phyloP scores from a whole-genome alignment of 2,329 filamentous ascomycete genomes.

The Claviceps humidiphila region DNA sequence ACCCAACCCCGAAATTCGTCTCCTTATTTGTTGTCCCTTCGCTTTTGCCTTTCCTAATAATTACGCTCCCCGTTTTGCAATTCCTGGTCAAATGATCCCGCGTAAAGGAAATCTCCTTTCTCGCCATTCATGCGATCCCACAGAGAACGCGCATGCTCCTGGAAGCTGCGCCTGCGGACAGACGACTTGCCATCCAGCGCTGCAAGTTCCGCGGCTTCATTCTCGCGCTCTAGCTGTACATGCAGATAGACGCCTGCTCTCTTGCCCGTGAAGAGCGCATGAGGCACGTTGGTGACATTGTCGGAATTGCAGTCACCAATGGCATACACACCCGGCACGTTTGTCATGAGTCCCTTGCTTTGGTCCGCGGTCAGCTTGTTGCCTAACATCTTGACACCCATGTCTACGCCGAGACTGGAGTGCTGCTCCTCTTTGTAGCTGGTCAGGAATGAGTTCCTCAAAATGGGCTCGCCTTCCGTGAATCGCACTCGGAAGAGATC shows the following conservation, averaged over 20 bases:
- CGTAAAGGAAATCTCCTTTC: conserved; percentile 29
- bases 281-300: conserved; percentile 46
- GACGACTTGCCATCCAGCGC: conserved; percentile 9
- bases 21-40: background rate
- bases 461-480: conserved; percentile 26
- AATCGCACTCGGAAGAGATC: conserved; percentile 45
- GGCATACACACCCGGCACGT: conserved; percentile 40
- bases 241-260: conserved; percentile 42
- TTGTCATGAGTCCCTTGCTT: conserved; percentile 34
- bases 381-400: conserved; percentile 32
- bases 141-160: conserved; percentile 25
- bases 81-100: conserved; percentile 17
- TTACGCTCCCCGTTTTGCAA: background rate
- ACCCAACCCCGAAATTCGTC: background rate
- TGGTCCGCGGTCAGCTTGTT: conserved; percentile 30
- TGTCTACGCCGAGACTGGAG: conserved; percentile 30
- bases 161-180: conserved; percentile 15
- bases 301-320: conserved; percentile 48
- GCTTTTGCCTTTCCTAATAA: background rate
- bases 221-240: conserved; percentile 30
- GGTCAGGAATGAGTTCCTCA: conserved; percentile 38
- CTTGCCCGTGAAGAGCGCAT: conserved; percentile 48
- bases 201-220: conserved; percentile 19
- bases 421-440: conserved; percentile 34
- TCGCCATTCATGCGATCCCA: conserved; percentile 33